Percentiles rank a stretch among this genome's conserved stretches.
phyloP scores from a whole-genome alignment of 768 basidiomycete species.

The Candolleomyces aberdarensis region DNA sequence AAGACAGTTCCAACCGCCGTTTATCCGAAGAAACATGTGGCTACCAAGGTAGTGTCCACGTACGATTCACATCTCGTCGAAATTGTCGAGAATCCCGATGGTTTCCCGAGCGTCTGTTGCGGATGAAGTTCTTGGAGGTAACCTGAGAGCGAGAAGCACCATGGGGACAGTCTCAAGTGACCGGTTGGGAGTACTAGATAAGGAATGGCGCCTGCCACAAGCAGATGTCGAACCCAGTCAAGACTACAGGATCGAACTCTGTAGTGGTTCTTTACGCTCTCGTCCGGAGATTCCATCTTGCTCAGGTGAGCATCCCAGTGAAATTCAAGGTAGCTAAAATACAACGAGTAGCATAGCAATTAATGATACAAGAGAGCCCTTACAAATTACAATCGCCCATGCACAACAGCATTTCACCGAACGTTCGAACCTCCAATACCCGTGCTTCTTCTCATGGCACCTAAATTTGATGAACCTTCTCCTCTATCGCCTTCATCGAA shows the following conservation, averaged over 20 bases:
- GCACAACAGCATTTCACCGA: constrained; percentile 38
- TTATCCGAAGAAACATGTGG: background rate
- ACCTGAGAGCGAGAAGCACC: background rate
- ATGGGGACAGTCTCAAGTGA: background rate
- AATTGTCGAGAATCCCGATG: background rate
- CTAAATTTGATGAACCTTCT: constrained; percentile 68
- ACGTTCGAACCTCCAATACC: constrained; percentile 78
- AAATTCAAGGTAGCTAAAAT: background rate
- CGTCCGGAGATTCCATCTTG: background rate
- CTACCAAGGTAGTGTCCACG: background rate
- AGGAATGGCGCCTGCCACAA: background rate
- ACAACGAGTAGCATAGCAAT: background rate
- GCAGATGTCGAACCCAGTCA: background rate
- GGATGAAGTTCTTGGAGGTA: background rate
- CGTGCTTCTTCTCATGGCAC: constrained; percentile 71
- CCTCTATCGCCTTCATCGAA: constrained; percentile 51
- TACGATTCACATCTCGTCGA: background rate
- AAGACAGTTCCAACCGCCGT: background rate
- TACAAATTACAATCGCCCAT: background rate
- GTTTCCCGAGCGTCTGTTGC: background rate
- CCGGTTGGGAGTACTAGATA: background rate
- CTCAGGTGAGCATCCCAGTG: background rate
- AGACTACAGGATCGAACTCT: background rate
- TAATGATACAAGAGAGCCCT: background rate
- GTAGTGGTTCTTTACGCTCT: background rate